Percentiles rank a stretch among this genome's conserved stretches.
Conservation (phyloP, 148 eudicot species). For the Euryodendron excelsum region DNA sequence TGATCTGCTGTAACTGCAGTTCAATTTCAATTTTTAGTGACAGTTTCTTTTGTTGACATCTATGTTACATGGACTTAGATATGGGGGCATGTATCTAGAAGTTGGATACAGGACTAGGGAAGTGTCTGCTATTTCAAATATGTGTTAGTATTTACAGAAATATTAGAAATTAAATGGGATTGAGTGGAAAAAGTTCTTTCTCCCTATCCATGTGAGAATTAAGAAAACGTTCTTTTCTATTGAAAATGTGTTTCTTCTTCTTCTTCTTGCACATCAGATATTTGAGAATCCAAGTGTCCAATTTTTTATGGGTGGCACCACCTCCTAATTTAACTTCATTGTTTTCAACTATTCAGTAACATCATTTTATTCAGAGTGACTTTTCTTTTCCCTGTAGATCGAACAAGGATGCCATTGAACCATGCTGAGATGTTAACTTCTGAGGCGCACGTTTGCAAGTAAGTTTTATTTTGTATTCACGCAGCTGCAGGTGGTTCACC, state of each 20-base stretch:
- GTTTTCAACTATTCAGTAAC: not conserved
- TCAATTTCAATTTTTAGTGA: not conserved
- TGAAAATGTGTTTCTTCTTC: not conserved
- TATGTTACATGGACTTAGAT: not conserved
- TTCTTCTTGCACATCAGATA: not conserved
- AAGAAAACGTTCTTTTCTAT: not conserved
- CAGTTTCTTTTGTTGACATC: not conserved
- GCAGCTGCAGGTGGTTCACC: slow-evolving; percentile 3
- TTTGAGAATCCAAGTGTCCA: not conserved
- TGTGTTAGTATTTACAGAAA: not conserved
- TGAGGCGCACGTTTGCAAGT: slow-evolving; percentile 70
- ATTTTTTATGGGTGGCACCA: not conserved
- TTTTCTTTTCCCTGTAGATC: slow-evolving; percentile 45
- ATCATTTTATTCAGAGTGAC: not conserved
- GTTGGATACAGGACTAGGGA: not conserved
- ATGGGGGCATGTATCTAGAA: not conserved
- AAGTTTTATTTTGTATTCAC: slow-evolving; percentile 20
- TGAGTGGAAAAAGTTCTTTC: not conserved
- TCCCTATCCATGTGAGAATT: not conserved
- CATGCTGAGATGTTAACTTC: slow-evolving; percentile 71
- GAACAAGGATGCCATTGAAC: slow-evolving; percentile 60
- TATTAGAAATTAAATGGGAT: not conserved
- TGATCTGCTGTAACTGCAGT: not conserved
- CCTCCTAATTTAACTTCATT: too few species aligned
- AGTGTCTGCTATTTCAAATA: not conserved